Evolutionary conservation across 176 grass and related monocot genomes (phyloP), one percentile per base, ranked within the genome.

Genomic region (Otatea glauca): DNA sequence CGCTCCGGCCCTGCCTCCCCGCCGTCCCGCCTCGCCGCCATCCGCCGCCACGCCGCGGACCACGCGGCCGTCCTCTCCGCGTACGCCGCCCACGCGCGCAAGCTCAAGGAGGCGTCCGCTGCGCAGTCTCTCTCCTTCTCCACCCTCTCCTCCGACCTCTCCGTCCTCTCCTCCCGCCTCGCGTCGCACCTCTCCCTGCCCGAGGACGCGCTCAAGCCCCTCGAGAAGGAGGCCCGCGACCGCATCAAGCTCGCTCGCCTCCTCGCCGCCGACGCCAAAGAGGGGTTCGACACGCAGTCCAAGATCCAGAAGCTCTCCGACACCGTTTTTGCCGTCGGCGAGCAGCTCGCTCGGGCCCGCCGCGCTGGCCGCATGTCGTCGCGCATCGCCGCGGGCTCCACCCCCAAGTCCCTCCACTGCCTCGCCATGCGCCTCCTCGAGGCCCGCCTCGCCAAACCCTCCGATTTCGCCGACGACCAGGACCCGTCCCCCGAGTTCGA

Each of bases 221-320:
- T 96, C 18, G 93, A 99, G 91, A 99, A 96, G 90, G 96, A 99
- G 78, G 90, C 91, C 15, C 92, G 92, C 50, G 96, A 99, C 47
- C 96, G 93, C 32, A 76, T 96, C 75, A 99, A 99, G 88, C 6
- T 80, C 45, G 91, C 96, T 2, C 91, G 93, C 66, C 86, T 88
- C 23, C 89, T 96, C 81, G 84, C 94, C 29, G 81, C 91, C 12
- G 91, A 99, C 51, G 84, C 96, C 73, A 99, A 99, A 81, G 96
- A 99, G 53, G 80, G 86, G 0, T 99, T 92, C 80, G 96, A 99
- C 85, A 99, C 96, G 6, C 91, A 96, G 70, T 49, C 91, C 75
- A 99, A 99, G 91, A 96, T 99, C 82, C 93, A 96, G 78, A 99
- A 99, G 91, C 88, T 99, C 68, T 89, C 93, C 35, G 91, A 99